Evolutionary conservation across 768 basidiomycete genomes (phyloP), one percentile per base, ranked within the genome.

Genomic region (Collybia nuda): DNA sequence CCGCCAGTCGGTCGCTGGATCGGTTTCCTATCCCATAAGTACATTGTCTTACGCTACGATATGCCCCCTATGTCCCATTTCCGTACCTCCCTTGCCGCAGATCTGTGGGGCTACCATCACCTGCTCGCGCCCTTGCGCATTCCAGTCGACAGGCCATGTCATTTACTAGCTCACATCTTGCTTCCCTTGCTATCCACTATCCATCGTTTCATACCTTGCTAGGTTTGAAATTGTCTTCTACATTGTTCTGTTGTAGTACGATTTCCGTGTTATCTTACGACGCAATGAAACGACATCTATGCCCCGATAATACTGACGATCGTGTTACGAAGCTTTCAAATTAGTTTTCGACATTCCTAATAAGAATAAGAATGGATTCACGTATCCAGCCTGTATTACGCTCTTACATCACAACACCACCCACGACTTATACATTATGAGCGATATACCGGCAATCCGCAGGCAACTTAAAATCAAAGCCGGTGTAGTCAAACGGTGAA

Each of bases 401-500:
- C 8, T 17, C 40, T 29, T 42, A 50, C 47, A 28, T 40, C 28
- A 43, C 21, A 14, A 55, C 17, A 32, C 6, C 49, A 29, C 49
- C 24, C 44, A 38, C 22, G 46, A 28, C 29, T 55, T 47, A 39
- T 41, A 44, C 11, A 67, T 51, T 29, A 83, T 82, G 80, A 78
- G 67, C 59, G 79, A 84, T 56, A 58, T 67, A 29, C 67, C 73
- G 44, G 68, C 78, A 23, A 61, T 83, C 43, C 76, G 76, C 44
- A 79, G 80, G 47, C 88, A 90, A 59, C 79, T 93, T 54, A 87
- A 81, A 67, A 93, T 92, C 74, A 91, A 90, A 71, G 60, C 82
- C 5, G 83, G 82, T 23, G 80, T 73, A 36, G 79, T 81, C 41
- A 79, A 76, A 64, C 76, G 90, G 90, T 91, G 28, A 52, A 22